Evolutionary conservation across 2,329 filamentous ascomycete genomes (phyloP), one percentile per base, ranked within the genome.

Genomic region (Xylaria sp.): DNA sequence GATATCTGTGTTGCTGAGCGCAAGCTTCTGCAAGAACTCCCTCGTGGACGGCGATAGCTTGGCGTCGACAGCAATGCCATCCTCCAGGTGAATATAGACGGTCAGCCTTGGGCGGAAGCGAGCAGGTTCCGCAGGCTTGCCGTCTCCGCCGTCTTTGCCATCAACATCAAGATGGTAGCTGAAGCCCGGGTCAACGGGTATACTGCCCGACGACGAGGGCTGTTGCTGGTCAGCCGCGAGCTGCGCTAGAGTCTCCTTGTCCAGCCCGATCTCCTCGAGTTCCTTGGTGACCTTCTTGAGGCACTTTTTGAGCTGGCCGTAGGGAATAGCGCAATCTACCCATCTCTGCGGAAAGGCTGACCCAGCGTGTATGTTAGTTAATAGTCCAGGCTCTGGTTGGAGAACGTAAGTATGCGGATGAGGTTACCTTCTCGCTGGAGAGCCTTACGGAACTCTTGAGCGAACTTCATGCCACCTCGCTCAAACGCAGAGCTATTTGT

Each of bases 231-330:
- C 81, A 65, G 85, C 83, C 64, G 92, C 84, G 34, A 96, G 85
- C 66, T 88, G 86, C 56, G 89, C 86, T 65, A 97, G 82, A 1
- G 91, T 94, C 10, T 90, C 86, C 4, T 88, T 87, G 72, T 93
- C 91, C 37, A 97, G 87, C 8, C 93, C 93, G 15, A 95, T 82
- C 41, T 86, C 85, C 50, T 85, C 82, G 62, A 97, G 85, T 82
- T 97, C 93, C 61, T 84, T 82, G 72, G 91, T 88, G 59, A 97
- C 90, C 77, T 90, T 91, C 78, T 94, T 95, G 78, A 97, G 91
- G 81, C 92, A 93, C 83, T 97, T 97, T 81, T 97, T 97, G 66
- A 97, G 87, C 80, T 94, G 89, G 54, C 91, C 88, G 79, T 97
- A 97, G 2, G 92, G 93, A 70, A 97, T 92, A 58, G 94, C 93